Conservation (phyloP, 495 filamentous ascomycete species). For the Podospora didyma region DNA sequence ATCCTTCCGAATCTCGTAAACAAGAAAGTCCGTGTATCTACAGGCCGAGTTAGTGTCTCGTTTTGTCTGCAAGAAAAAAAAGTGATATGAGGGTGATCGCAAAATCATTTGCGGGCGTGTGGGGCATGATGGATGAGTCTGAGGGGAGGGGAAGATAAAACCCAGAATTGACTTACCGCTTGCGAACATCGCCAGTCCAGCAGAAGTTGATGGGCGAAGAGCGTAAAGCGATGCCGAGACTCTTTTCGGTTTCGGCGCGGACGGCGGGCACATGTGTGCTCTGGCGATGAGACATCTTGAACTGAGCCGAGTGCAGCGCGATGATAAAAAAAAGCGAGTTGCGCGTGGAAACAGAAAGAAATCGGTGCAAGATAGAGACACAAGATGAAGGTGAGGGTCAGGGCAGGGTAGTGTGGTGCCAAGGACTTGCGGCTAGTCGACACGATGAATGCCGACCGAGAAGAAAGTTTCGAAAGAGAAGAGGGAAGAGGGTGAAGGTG, state of each 20-base stretch:
- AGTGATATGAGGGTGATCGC: neutral
- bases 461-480: too few species aligned
- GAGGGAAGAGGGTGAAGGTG: too few species aligned
- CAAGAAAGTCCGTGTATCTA: conserved; percentile 92
- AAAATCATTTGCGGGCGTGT: too few species aligned
- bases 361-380: too few species aligned
- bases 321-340: too few species aligned
- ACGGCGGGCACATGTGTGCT: conserved; percentile 31
- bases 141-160: neutral
- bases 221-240: conserved; percentile 33
- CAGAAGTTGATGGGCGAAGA: conserved; percentile 27
- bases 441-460: too few species aligned
- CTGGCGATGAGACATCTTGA: conserved; percentile 2
- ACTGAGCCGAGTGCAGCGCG: neutral
- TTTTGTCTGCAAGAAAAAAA: neutral
- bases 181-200: conserved; percentile 36
- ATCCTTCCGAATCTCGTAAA: conserved; percentile 81
- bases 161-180: conserved; percentile 24
- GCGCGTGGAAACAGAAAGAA: too few species aligned
- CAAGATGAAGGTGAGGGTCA: too few species aligned
- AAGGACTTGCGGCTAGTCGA: too few species aligned
- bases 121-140: neutral
- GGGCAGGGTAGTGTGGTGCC: too few species aligned
- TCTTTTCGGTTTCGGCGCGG: conserved; percentile 29
- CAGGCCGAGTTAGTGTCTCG: neutral